Conservation (phyloP, 2,329 filamentous ascomycete genomes). For the Neoascochyta sp. region DNA sequence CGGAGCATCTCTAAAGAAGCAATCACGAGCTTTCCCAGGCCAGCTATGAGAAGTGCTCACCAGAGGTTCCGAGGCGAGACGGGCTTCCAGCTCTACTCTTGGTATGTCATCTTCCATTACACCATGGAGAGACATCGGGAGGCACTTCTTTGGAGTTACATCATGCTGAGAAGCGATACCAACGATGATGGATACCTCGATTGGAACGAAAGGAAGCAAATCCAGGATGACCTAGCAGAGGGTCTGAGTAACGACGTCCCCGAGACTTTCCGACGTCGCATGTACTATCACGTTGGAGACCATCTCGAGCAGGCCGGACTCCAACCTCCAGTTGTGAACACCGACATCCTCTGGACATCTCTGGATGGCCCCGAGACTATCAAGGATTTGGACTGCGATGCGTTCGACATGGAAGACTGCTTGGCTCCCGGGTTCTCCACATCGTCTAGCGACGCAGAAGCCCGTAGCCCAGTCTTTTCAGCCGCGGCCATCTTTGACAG, state of each 20-base stretch:
- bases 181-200: conserved; percentile 42
- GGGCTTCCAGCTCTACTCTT: conserved; percentile 44
- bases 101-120: conserved; percentile 46
- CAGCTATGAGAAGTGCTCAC: conserved; percentile 40
- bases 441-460: conserved; percentile 31
- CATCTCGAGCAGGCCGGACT: conserved; percentile 40
- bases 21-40: conserved; percentile 42
- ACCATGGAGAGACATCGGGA: conserved; percentile 45
- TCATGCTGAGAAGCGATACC: conserved; percentile 40
- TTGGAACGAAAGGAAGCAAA: conserved; percentile 39
- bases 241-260: conserved; percentile 36
- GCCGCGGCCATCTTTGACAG: conserved; percentile 41
- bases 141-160: conserved; percentile 44
- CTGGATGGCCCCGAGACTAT: conserved; percentile 43
- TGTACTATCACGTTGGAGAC: conserved; percentile 40
- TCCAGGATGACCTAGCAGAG: conserved; percentile 38
- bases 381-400: conserved; percentile 40
- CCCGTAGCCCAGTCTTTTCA: conserved; percentile 39
- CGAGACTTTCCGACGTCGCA: conserved; percentile 33
- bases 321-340: conserved; percentile 40
- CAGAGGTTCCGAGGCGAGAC: conserved; percentile 45
- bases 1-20: conserved; percentile 41
- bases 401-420: conserved; percentile 43
- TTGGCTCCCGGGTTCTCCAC: conserved; percentile 45
- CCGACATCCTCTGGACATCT: conserved; percentile 43